Evolutionary conservation across 257 asterid genomes (phyloP).

Genomic region (Ilex asprella): DNA sequence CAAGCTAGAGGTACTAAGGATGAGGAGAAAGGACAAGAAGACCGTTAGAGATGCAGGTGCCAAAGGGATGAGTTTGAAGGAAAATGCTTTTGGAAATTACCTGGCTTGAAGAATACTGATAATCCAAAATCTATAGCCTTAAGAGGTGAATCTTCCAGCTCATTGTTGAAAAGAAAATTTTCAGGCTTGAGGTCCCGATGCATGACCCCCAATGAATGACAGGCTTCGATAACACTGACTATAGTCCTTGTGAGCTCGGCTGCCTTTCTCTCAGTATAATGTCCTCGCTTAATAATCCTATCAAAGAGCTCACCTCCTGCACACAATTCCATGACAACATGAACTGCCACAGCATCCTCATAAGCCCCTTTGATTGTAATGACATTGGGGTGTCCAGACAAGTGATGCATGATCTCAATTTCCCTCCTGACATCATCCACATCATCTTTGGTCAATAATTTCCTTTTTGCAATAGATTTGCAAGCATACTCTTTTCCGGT

Average conservation of each 20-base stretch:
- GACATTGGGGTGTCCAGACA: slow-evolving; percentile 69
- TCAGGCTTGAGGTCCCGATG: slow-evolving; percentile 94
- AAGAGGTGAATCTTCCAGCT: slow-evolving; percentile 70
- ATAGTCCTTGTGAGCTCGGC: slow-evolving; percentile 72
- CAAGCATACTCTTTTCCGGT: slow-evolving; percentile 63
- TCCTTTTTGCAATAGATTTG: slow-evolving; percentile 78
- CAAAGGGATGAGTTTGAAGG: neutral
- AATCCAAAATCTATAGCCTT: slow-evolving; percentile 87
- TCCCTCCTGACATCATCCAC: slow-evolving; percentile 93
- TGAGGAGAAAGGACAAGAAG: no score
- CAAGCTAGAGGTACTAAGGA: no score
- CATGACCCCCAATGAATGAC: slow-evolving; percentile 89
- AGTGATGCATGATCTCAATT: slow-evolving; percentile 86
- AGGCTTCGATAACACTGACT: slow-evolving; percentile 66
- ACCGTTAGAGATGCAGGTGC: neutral
- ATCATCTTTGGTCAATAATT: slow-evolving; percentile 58
- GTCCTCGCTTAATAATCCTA: slow-evolving; percentile 76
- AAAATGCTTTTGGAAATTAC: slow-evolving; percentile 18
- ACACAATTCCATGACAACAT: slow-evolving; percentile 87
- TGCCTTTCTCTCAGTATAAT: slow-evolving; percentile 75
- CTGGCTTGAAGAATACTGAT: slow-evolving; percentile 82
- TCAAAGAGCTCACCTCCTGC: slow-evolving; percentile 93
- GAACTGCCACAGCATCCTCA: slow-evolving; percentile 84
- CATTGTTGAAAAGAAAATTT: slow-evolving; percentile 69
- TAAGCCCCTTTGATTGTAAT: slow-evolving; percentile 77